Evolutionary conservation across 1,284 basidiomycete genomes (phyloP).

Genomic region (Moniliophthora roreri): DNA sequence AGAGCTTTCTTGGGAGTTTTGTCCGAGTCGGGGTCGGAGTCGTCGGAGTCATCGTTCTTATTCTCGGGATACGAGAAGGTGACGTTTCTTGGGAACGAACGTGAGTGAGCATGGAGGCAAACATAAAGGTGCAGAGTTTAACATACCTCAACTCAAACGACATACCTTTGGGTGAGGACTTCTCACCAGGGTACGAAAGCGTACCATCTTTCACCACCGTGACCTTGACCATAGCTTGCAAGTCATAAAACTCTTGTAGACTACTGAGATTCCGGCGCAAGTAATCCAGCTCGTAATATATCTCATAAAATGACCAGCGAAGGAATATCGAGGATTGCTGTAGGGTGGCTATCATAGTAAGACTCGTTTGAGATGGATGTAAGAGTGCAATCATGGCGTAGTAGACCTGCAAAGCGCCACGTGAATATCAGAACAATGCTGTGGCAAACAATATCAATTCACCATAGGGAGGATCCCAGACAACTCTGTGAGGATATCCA

Average conservation of each 20-base stretch:
- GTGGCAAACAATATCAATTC: background rate
- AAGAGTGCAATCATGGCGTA: background rate
- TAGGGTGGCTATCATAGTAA: background rate
- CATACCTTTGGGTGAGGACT: background rate
- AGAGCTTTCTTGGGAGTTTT: background rate
- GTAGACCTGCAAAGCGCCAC: background rate
- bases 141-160: conserved; percentile 2
- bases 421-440: background rate
- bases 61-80: background rate
- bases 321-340: background rate
- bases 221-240: background rate
- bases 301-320: background rate
- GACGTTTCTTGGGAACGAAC: background rate
- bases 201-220: background rate
- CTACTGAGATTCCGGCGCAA: background rate
- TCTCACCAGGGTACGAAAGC: background rate
- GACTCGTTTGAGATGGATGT: background rate
- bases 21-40: background rate
- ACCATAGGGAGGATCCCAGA: conserved; percentile 17
- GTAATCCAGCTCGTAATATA: background rate
- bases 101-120: background rate
- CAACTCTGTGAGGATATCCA: conserved; percentile 2
- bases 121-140: background rate
- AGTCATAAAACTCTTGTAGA: background rate
- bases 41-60: too few species aligned